These are phyloP conservation scores for Fusarium musae DNA, from an alignment of 2,329 filamentous ascomycete genomes.

Conservation along the genomic window DNA sequence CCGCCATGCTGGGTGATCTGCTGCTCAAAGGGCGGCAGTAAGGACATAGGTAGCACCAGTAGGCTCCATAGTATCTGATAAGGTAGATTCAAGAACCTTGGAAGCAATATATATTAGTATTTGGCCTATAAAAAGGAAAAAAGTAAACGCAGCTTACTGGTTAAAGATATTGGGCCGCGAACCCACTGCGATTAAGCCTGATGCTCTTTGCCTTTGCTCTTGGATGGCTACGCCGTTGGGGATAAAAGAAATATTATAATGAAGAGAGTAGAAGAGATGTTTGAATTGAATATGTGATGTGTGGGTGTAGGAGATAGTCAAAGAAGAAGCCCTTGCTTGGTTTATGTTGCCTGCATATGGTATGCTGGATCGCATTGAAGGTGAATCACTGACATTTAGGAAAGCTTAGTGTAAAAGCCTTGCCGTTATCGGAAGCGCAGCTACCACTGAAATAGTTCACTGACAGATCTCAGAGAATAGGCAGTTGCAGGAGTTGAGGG, in stretches of 20 bases:
- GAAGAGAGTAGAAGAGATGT: too few relatives aligned
- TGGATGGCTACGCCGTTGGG: too few relatives aligned
- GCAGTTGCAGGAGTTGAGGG: fast-evolving
- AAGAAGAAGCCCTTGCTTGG: too few relatives aligned
- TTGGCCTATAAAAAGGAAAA: fast-evolving
- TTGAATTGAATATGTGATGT: not conserved
- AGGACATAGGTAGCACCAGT: not conserved
- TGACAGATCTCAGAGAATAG: not conserved
- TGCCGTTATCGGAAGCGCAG: not conserved
- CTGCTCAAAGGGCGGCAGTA: not conserved
- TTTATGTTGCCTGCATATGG: not conserved
- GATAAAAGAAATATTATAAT: too few relatives aligned
- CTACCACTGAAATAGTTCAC: fast-evolving
- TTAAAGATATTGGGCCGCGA: too few relatives aligned
- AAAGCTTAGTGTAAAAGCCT: fast-evolving
- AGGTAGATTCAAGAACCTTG: not conserved
- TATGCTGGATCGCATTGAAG: fast-evolving
- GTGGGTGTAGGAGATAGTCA: not conserved
- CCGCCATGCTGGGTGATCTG: not conserved
- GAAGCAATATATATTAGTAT: fast-evolving
- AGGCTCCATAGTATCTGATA: not conserved
- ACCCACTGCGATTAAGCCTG: too few relatives aligned
- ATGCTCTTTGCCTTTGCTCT: too few relatives aligned
- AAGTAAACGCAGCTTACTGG: not conserved
- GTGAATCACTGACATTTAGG: not conserved